phyloP scores from a whole-genome alignment of 768 basidiomycete species.

The Suillus subaureus region DNA sequence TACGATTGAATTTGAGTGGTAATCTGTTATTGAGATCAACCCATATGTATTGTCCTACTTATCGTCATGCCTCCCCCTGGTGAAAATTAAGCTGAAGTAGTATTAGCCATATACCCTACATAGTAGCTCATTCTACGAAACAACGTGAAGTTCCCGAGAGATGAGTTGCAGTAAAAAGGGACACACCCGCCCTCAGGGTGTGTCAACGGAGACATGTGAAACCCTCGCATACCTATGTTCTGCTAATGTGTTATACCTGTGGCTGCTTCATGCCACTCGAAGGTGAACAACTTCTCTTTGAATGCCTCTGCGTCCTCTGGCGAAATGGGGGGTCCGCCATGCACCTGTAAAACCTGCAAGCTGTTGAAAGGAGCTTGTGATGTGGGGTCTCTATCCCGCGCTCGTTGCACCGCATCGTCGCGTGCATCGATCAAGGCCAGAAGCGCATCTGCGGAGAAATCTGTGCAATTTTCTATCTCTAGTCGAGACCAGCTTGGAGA shows the following conservation, averaged over 20 bases:
- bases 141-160: not conserved
- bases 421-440: constrained; percentile 1
- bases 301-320: not conserved
- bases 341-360: not conserved
- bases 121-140: not conserved
- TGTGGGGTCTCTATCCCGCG: not conserved
- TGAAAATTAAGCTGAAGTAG: not conserved
- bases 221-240: constrained; percentile 1
- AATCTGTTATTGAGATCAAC: not conserved
- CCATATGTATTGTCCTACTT: not conserved
- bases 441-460: not conserved
- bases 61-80: too few species aligned
- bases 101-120: not conserved
- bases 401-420: not conserved
- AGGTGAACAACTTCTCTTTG: not conserved
- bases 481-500: constrained; percentile 4
- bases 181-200: not conserved
- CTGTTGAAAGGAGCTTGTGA: not conserved
- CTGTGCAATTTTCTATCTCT: constrained; percentile 1
- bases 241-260: not conserved
- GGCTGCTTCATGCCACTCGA: not conserved
- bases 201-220: not conserved
- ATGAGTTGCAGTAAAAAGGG: not conserved
- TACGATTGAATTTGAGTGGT: not conserved
- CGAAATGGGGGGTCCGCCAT: constrained; percentile 1